These are phyloP conservation scores for Groenewaldozyma sp. DNA, from an alignment of 1,139 yeast genomes.

Conservation along the genomic window DNA sequence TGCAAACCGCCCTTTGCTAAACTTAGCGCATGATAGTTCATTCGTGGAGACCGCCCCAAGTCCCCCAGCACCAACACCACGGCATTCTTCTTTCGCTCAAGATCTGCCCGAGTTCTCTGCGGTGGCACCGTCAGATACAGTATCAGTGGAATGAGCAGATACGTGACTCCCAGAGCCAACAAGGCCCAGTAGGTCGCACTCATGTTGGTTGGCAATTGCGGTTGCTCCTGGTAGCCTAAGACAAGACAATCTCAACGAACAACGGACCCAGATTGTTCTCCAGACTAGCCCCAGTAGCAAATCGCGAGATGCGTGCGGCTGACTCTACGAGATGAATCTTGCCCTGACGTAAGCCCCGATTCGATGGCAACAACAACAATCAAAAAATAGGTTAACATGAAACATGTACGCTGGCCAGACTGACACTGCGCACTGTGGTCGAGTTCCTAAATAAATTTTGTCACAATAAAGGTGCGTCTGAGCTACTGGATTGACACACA, in stretches of 20 bases:
- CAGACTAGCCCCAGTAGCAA: too few species aligned
- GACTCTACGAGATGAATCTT: background rate
- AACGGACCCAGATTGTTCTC: too few species aligned
- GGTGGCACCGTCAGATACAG: constrained; percentile 19
- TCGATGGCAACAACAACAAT: too few species aligned
- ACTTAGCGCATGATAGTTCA: constrained; percentile 83
- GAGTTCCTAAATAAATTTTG: too few species aligned
- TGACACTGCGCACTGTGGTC: too few species aligned
- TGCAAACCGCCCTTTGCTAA: constrained; percentile 59
- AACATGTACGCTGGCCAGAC: too few species aligned
- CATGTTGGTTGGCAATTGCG: too few species aligned
- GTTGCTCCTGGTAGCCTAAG: too few species aligned
- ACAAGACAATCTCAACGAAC: too few species aligned
- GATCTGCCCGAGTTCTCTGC: constrained; percentile 14
- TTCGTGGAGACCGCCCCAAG: constrained; percentile 90
- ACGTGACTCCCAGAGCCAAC: constrained; percentile 18
- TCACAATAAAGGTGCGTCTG: too few species aligned
- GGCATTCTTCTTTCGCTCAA: constrained; percentile 39
- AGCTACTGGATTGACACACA: too few species aligned
- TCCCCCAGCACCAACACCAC: constrained; percentile 86
- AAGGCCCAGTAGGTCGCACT: constrained; percentile 11
- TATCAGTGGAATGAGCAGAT: constrained; percentile 24
- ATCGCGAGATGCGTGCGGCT: background rate
- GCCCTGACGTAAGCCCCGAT: background rate
- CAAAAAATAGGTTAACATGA: too few species aligned